phyloP scores from a whole-genome alignment of 1,284 basidiomycete genomes.

The Cutaneotrichosporon sp. region DNA sequence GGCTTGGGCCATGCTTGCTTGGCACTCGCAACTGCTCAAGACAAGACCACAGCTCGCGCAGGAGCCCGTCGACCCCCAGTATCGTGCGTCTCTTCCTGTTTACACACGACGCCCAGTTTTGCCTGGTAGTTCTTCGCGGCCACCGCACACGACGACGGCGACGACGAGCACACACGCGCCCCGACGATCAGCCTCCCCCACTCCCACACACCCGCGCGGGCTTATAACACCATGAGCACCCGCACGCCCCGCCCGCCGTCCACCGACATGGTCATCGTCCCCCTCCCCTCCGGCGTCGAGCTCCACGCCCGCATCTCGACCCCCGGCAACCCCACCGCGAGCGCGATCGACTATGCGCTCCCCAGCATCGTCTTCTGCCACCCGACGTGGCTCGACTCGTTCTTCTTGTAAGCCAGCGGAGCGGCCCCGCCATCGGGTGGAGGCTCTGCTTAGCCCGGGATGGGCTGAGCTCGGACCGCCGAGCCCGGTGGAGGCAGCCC shows the following conservation, averaged over 20 bases:
- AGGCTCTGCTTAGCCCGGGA: no score
- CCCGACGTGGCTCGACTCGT: conserved; percentile 22
- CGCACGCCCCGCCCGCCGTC: conserved; percentile 37
- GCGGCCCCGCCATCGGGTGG: no score
- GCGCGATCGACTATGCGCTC: not conserved
- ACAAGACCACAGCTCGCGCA: no score
- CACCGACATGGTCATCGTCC: conserved; percentile 4
- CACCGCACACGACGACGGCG: no score
- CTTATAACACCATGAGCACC: conserved; percentile 66
- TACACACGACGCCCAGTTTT: no score
- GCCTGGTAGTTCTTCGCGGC: no score
- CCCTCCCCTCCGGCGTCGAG: conserved; percentile 7
- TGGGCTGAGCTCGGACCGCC: no score
- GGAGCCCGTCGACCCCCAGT: no score
- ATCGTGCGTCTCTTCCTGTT: no score
- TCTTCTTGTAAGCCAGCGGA: conserved; percentile 15
- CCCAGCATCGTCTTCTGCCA: conserved; percentile 24
- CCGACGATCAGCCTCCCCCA: conserved; percentile 13
- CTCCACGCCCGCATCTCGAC: conserved; percentile 16
- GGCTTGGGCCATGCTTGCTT: no score
- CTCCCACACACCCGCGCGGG: conserved; percentile 56
- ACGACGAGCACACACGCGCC: no score
- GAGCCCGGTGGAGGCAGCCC: not conserved
- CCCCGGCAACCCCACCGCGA: not conserved
- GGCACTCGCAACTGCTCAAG: no score